Percentiles rank a stretch among this genome's conserved stretches.
Conservation (phyloP, 345 rosid genomes). For the Carallia brachiata region DNA sequence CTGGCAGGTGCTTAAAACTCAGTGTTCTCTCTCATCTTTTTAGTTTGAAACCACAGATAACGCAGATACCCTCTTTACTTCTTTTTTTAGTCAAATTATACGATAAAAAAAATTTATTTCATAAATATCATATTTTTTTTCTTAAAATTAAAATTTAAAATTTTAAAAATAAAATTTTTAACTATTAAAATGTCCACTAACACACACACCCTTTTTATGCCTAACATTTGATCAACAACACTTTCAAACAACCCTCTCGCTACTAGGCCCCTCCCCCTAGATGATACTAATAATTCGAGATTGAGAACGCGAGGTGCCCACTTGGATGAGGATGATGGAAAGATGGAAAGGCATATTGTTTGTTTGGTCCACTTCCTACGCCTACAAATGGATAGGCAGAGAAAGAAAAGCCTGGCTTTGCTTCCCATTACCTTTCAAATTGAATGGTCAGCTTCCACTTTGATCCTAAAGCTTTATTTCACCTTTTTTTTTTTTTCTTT, state of each 20-base stretch:
- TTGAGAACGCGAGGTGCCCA: background rate
- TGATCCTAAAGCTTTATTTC: constrained; percentile 5
- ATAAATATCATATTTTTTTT: too few relatives aligned
- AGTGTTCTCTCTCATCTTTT: background rate
- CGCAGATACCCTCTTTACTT: background rate
- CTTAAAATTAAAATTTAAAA: too few relatives aligned
- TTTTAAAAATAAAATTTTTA: too few relatives aligned
- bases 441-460: constrained; percentile 54
- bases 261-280: background rate
- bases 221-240: background rate
- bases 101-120: too few relatives aligned
- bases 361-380: constrained; percentile 22
- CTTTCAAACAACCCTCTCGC: too few relatives aligned
- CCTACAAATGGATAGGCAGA: constrained; percentile 18
- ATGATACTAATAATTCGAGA: background rate
- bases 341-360: background rate
- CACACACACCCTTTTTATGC: background rate
- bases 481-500: too few relatives aligned
- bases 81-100: too few relatives aligned
- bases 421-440: constrained; percentile 34
- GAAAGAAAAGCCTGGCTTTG: constrained; percentile 9
- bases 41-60: background rate
- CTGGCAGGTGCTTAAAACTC: background rate
- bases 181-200: too few relatives aligned
- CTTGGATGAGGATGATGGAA: background rate